Evolutionary conservation across 106 monocot genomes (phyloP), one percentile per base, ranked within the genome.

Genomic region (Dioscorea dumetorum): DNA sequence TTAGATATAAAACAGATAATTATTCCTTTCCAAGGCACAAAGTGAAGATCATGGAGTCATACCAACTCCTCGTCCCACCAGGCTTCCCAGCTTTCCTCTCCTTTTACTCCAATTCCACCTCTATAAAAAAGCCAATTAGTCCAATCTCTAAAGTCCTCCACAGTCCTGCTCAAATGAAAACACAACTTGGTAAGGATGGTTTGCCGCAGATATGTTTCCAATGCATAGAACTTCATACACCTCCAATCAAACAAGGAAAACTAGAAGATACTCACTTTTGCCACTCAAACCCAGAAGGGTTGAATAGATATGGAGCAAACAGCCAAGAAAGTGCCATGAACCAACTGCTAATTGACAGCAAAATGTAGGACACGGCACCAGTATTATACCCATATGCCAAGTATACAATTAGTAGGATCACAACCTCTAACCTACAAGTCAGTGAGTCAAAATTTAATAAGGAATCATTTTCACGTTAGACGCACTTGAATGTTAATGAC

Each of bases 21-120:
- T 41, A 33, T 34, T 35, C 35, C 32, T 12, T 33, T 33, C 57
- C 24, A 7, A 54, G 54, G 3, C 54, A 19, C 22, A 20, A 32
- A 13, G 18, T 33, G 2, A 41, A 41, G 9, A 41, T 41, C 6
- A 41, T 21, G 19, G 5, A 31, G 10, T 28, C 35, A 64, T 84
- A 94, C 94, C 87, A 90, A 23, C 80, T 94, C 94, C 69, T 94
- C 94, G 58, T 94, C 94, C 94, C 94, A 94, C 94, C 94, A 94
- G 54, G 90, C 90, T 64, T 94, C 94, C 94, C 94, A 94, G 70
- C 94, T 94, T 80, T 90, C 90, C 72, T 90, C 84, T 73, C 94
- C 94, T 69, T 87, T 86, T 17, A 94, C 90, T 67, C 94, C 94
- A 75, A 94, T 90, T 67, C 94, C 94, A 82, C 94, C 94, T 64